Evolutionary conservation across 1,284 basidiomycete species (phyloP).

Genomic region (Naganishia sp.): DNA sequence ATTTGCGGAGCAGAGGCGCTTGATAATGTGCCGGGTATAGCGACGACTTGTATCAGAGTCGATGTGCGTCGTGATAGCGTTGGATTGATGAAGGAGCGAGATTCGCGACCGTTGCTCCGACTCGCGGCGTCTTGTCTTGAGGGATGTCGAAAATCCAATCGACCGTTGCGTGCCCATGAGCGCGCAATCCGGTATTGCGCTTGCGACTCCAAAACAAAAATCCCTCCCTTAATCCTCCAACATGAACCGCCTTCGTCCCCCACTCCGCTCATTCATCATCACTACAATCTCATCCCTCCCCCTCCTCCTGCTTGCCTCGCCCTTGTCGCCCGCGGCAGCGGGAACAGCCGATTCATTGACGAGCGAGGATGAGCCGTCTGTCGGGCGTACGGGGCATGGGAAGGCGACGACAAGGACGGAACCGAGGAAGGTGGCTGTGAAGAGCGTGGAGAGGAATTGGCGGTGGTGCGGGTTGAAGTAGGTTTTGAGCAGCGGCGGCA

Average conservation of each 20-base stretch:
- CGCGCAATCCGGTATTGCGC: not conserved
- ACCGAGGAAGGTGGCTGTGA: slow-evolving; percentile 53
- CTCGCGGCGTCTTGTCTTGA: no score
- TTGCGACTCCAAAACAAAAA: no score
- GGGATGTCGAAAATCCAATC: not conserved
- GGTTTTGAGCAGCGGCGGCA: slow-evolving; percentile 53
- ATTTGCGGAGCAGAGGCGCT: no score
- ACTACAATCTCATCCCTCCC: slow-evolving; percentile 46
- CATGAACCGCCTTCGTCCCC: slow-evolving; percentile 46
- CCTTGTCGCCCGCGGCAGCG: not conserved
- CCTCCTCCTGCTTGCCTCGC: not conserved
- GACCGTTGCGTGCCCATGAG: not conserved
- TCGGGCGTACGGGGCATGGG: slow-evolving; percentile 50
- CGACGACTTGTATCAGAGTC: no score
- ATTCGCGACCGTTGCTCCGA: no score
- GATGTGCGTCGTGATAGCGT: no score
- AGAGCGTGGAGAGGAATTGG: slow-evolving; percentile 51
- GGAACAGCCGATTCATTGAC: slow-evolving; percentile 33
- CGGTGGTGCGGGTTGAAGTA: slow-evolving; percentile 52
- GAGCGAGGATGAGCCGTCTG: slow-evolving; percentile 31
- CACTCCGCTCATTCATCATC: slow-evolving; percentile 51
- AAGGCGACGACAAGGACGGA: slow-evolving; percentile 53
- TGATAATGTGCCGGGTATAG: no score
- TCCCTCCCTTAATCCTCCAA: slow-evolving; percentile 39
- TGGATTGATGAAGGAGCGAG: no score